phyloP scores from a whole-genome alignment of 441 rosid genomes.

The Kokia cookei region DNA sequence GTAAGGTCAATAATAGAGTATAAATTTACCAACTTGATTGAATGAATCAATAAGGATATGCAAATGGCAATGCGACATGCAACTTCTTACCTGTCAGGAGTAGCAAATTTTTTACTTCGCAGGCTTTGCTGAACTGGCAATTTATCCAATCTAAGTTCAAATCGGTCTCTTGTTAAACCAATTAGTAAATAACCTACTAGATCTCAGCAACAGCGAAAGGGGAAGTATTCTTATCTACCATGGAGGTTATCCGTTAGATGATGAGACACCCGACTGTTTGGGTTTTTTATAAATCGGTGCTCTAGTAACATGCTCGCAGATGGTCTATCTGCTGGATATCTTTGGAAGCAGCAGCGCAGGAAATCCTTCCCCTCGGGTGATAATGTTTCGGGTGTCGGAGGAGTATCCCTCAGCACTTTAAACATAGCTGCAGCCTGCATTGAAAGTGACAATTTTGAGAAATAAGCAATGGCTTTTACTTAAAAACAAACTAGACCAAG shows the following conservation, averaged over 20 bases:
- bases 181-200: neutral
- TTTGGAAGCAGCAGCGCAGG: slow-evolving; percentile 59
- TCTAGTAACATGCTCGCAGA: slow-evolving; percentile 68
- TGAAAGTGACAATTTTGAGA: neutral
- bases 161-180: slow-evolving; percentile 19
- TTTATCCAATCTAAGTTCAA: slow-evolving; percentile 42
- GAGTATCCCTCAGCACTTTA: slow-evolving; percentile 77
- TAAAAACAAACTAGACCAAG: neutral
- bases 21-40: neutral
- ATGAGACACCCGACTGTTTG: slow-evolving; percentile 33
- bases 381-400: slow-evolving; percentile 68
- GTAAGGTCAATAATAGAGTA: slow-evolving; percentile 17
- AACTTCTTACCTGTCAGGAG: slow-evolving; percentile 47
- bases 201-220: neutral
- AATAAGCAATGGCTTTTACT: neutral
- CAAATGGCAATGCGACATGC: neutral
- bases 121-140: slow-evolving; percentile 25
- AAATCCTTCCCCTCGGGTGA: slow-evolving; percentile 87
- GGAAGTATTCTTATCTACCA: slow-evolving; percentile 26
- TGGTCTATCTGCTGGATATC: slow-evolving; percentile 89
- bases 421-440: slow-evolving; percentile 95
- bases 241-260: slow-evolving; percentile 37
- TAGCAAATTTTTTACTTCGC: slow-evolving; percentile 21
- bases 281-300: slow-evolving; percentile 61
- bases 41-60: neutral